phyloP scores from a whole-genome alignment of 164 flowering plant species.

The Euptelea pleiosperma region DNA sequence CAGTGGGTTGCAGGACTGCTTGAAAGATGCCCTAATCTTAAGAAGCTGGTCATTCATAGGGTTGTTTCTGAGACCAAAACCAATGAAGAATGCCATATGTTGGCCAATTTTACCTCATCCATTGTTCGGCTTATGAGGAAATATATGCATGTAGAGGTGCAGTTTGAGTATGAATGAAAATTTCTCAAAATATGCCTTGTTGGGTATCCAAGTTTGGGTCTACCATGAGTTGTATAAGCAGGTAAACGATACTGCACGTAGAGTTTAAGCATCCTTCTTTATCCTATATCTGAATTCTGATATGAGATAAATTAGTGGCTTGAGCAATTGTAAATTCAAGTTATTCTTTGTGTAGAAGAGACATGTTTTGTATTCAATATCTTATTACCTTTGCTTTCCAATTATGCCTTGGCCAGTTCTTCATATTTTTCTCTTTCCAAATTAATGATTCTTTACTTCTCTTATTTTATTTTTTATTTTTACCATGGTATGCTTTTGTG shows the following conservation, averaged over 20 bases:
- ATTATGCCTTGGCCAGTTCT: background rate
- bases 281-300: conserved; percentile 6
- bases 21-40: conserved; percentile 36
- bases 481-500: background rate
- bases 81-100: conserved; percentile 30
- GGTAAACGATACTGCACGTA: conserved; percentile 17
- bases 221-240: conserved; percentile 14
- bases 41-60: conserved; percentile 36
- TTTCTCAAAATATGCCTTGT: conserved; percentile 13
- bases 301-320: conserved; percentile 1
- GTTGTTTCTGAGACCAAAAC: conserved; percentile 32
- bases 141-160: conserved; percentile 59
- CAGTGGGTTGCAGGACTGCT: conserved; percentile 37
- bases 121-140: conserved; percentile 40
- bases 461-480: background rate
- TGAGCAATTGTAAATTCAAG: conserved; percentile 18
- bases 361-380: conserved; percentile 9
- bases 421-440: background rate
- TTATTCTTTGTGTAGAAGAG: conserved; percentile 13
- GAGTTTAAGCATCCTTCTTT: conserved; percentile 13
- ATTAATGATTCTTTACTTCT: background rate
- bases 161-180: conserved; percentile 62
- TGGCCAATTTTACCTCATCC: conserved; percentile 34
- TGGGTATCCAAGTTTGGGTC: conserved; percentile 21
- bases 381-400: background rate